Evolutionary conservation across 2,329 filamentous ascomycete genomes (phyloP), one percentile per base, ranked within the genome.

Genomic region (Fusarium denticulatum): DNA sequence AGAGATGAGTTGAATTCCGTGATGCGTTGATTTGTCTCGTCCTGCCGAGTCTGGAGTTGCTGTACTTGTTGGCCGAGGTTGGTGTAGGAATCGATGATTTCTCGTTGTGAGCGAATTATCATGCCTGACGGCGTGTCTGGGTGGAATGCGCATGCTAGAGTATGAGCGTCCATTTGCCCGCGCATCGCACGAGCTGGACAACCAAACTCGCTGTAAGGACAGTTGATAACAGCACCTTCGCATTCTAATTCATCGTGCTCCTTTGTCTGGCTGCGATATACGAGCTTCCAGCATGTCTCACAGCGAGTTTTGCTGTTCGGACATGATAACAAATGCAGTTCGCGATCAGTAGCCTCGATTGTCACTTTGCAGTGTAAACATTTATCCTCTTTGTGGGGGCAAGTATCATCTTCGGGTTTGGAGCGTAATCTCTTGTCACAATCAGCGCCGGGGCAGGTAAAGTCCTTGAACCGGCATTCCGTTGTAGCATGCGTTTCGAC

Each of bases 401-500:
- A 92, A 5, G 84, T 83, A 53, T 85, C 84, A n/a, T 82, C 83
- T 3, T 82, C 80, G 64, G 89, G 84, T 71, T 87, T 88, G 52
- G 87, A 84, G 18, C 84, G 82, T 6, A 91, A 82, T 30, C 83
- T 83, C 77, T 88, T 86, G 36, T 83, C 79, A 78, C 90, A 92
- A 6, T 79, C 77, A 20, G 83, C 77, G 40, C 88, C 87, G 1
- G 88, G 86, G 73, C 90, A 92, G n/a, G 84, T 82, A 26, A 90
- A 86, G 37, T 86, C 81, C 10, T 86, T 86, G 74, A 87, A 90
- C 3, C 83, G 83, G 76, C 90, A 92, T 55, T 90, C 88, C 26
- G 84, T 84, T 13, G 85, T 85, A 45, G 90, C 85, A 76, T 92
- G 90, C 32, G 85, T 83, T 73, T 88, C 85, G 14, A 91, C 83